Evolutionary conservation across 2,329 filamentous ascomycete genomes (phyloP), one percentile per base, ranked within the genome.

Genomic region (Fusarium coffeatum): DNA sequence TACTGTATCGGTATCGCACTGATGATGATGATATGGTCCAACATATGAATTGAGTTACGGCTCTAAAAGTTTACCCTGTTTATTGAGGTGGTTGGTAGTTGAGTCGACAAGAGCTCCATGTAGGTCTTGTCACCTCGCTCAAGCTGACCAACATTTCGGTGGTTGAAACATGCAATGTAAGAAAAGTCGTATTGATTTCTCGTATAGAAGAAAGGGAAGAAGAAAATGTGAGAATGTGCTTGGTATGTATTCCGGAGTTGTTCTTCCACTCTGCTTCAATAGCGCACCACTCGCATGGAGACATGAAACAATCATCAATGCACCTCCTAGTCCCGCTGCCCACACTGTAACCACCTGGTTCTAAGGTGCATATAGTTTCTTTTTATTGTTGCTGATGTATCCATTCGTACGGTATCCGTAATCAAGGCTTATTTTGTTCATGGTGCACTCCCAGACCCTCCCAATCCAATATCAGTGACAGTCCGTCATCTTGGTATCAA

Each of bases 351-450:
- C 32, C 41, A 27, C 49, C 48, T 45, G 56, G 22, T 23, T 32
- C n/a, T 16, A 51, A 37, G 22, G 32, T 41, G 28, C 42, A 49
- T 58, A 23, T 28, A 30, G 25, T 51, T 64, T 25, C 48, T 51
- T 51, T 68, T 55, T 59, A 37, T 37, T n/a, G 12, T 47, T 28
- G 45, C 27, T 47, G 43, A 25, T 46, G 45, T 47, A n/a, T 28
- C 18, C 11, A 18, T 27, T n/a, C 43, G 32, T 37, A 18, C 16
- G 32, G 32, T 37, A 18, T n/a, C 34, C 34, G 34, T 37, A n/a
- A 37, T n/a, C 10, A 37, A 37, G 34, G 34, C 34, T 37, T 37
- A 37, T 37, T 37, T 10, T 37, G 34, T 37, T 37, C 18, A n/a
- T 37, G 34, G 34, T n/a, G 34, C 34, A n/a, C 34, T 37, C 34